A percentile compares a stretch with the other conserved stretches of the same genome.
Conservation (phyloP, 805 yeast species). For the Myxozyma udenii region DNA sequence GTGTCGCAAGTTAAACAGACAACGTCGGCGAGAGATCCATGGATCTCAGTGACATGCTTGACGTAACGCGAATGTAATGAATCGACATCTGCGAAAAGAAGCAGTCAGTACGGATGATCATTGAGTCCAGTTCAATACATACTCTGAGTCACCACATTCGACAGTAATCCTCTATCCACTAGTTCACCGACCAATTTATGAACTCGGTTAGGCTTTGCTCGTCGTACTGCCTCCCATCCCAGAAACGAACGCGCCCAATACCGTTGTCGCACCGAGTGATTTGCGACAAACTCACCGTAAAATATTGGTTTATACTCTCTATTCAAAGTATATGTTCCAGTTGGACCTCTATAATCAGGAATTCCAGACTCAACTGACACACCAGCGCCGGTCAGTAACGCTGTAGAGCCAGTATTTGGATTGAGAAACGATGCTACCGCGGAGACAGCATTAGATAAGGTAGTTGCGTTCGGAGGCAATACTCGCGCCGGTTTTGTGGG, state of each 20-base stretch:
- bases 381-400: conserved; percentile 35
- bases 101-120: neutral
- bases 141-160: conserved; percentile 31
- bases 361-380: conserved; percentile 36
- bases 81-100: conserved; percentile 28
- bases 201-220: conserved; percentile 30
- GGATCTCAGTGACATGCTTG: conserved; percentile 33
- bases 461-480: conserved; percentile 20
- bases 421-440: conserved; percentile 19
- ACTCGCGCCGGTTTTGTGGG: conserved; percentile 11
- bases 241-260: conserved; percentile 35
- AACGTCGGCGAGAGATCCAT: conserved; percentile 31
- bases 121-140: neutral
- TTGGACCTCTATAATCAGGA: conserved; percentile 36
- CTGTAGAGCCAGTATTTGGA: conserved; percentile 27
- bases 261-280: conserved; percentile 31
- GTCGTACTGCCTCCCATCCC: conserved; percentile 29
- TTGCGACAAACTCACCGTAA: conserved; percentile 31
- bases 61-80: conserved; percentile 28
- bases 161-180: conserved; percentile 20
- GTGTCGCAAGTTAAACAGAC: conserved; percentile 31
- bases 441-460: conserved; percentile 15
- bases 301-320: conserved; percentile 33
- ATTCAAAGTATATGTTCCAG: conserved; percentile 33
- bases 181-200: conserved; percentile 29